Percentiles rank a stretch among this genome's conserved stretches.
Evolutionary conservation across 805 yeast species (phyloP).

Genomic region (Cyberlindnera samutprakarnensis): DNA sequence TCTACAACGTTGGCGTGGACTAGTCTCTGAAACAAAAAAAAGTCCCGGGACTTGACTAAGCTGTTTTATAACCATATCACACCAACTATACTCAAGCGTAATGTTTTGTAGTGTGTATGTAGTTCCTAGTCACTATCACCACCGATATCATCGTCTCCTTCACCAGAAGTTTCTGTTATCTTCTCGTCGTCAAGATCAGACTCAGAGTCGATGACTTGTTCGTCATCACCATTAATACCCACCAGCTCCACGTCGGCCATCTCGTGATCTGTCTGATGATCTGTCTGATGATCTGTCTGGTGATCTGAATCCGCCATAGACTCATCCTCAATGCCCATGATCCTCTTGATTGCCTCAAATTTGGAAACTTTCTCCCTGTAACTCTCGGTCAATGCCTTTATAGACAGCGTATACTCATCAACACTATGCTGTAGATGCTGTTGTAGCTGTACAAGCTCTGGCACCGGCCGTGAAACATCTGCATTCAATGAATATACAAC

Average conservation of each 20-base stretch:
- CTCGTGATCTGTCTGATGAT: slow-evolving; percentile 1
- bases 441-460: slow-evolving; percentile 1
- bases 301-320: slow-evolving; percentile 3
- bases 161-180: too few relatives aligned
- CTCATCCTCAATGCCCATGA: slow-evolving; percentile 8
- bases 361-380: slow-evolving; percentile 9
- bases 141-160: slow-evolving; percentile 1
- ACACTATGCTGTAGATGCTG: slow-evolving; percentile 1
- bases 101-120: too few relatives aligned
- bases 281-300: slow-evolving; percentile 4
- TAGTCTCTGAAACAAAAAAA: too few relatives aligned
- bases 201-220: too few relatives aligned
- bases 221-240: background rate
- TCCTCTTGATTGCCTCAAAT: slow-evolving; percentile 10
- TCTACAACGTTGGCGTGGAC: too few relatives aligned
- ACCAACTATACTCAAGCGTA: too few relatives aligned
- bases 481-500: slow-evolving; percentile 2
- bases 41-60: too few relatives aligned
- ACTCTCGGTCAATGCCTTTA: slow-evolving; percentile 4
- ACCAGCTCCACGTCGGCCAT: background rate
- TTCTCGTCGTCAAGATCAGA: too few relatives aligned
- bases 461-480: background rate
- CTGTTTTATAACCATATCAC: too few relatives aligned
- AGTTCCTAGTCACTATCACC: background rate
- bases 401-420: slow-evolving; percentile 5